A percentile compares a stretch with the other conserved stretches of the same genome.
Conservation (phyloP, 2,329 filamentous ascomycete genomes). For the Paracamarosporium sp. region DNA sequence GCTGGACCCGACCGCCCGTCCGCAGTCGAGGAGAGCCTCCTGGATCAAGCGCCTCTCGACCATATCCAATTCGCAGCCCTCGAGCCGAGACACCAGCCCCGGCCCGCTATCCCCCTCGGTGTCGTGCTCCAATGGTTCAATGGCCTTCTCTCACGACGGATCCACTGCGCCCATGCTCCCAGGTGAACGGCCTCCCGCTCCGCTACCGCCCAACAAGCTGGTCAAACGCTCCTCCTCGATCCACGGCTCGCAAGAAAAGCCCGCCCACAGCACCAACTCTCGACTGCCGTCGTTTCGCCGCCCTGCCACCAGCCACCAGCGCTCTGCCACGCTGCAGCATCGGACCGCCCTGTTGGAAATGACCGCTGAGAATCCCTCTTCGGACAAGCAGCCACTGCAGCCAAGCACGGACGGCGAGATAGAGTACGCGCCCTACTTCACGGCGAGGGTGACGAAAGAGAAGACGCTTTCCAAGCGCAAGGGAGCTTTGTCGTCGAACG, state of each 20-base stretch:
- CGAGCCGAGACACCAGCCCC: conserved; percentile 69
- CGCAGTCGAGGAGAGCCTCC: conserved; percentile 57
- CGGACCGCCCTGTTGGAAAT: conserved; percentile 44
- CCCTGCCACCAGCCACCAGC: conserved; percentile 80
- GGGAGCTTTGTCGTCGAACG: conserved; percentile 44
- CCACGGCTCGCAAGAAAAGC: conserved; percentile 54
- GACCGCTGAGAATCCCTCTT: conserved; percentile 29
- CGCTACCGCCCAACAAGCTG: conserved; percentile 73
- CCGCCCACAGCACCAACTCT: conserved; percentile 61
- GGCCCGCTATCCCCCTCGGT: conserved; percentile 71
- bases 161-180: conserved; percentile 70
- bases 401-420: conserved; percentile 33
- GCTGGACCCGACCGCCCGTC: conserved; percentile 26
- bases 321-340: conserved; percentile 73
- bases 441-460: conserved; percentile 40
- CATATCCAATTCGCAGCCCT: conserved; percentile 69
- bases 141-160: conserved; percentile 53
- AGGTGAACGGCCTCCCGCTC: conserved; percentile 45
- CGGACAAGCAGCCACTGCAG: conserved; percentile 24
- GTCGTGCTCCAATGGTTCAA: conserved; percentile 66
- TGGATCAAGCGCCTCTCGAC: conserved; percentile 77
- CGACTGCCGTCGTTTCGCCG: conserved; percentile 72
- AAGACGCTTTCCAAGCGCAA: conserved; percentile 50
- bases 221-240: conserved; percentile 74
- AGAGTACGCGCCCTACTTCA: conserved; percentile 48